Base-by-base conservation (phyloP, 768 basidiomycete species). In the Boletus vermiculosoides region DNA sequence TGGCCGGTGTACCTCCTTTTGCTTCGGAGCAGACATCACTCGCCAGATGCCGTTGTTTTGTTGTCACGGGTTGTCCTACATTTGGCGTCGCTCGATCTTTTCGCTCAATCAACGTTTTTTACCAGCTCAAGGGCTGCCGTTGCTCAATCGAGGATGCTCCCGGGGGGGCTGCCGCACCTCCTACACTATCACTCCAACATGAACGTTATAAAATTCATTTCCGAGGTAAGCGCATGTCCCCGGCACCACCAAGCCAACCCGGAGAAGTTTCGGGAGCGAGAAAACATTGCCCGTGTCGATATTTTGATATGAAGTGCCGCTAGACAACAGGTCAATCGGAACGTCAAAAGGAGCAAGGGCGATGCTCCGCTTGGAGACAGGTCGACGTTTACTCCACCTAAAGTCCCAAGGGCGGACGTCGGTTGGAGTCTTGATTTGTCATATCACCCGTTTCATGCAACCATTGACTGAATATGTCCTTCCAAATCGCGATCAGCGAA, bases 251-350 rank as follows among this genome's bases (percentile, higher is more conserved):
- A 25, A 31, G 12, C 23, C 23, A 45, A 50, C 11, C 30, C 15
- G 20, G 39, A 45, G 15, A 42, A 33, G 6, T 16, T 42, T 64
- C 52, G 55, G 49, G 15, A 52, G 55, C 54, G 55, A 55, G 53
- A 34, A 58, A 49, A 18, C 23, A 20, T 30, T 9, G 18, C 18
- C 23, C 18, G 23, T 30, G 42, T 9, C 25, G 5, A n/a, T 15
- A 28, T 39, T 30, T 20, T 50, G 36, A 20, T 20, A 50, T 40
- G 36, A 39, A 9, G 18, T 5, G 11, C 22, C 33, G 37, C 51
- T 34, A 46, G 16, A 45, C 39, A 31, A 12, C 48, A 28, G 23
- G 39, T 39, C 52, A 45, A 45, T n/a, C 36, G 23, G 34, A 31
- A 36, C n/a, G 18, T 47, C 52, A 45, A 51, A 56, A 23, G 7